Percentiles rank a stretch among this genome's conserved stretches.
Conservation (phyloP, 1,139 yeast species). For the Geotrichum australiense region DNA sequence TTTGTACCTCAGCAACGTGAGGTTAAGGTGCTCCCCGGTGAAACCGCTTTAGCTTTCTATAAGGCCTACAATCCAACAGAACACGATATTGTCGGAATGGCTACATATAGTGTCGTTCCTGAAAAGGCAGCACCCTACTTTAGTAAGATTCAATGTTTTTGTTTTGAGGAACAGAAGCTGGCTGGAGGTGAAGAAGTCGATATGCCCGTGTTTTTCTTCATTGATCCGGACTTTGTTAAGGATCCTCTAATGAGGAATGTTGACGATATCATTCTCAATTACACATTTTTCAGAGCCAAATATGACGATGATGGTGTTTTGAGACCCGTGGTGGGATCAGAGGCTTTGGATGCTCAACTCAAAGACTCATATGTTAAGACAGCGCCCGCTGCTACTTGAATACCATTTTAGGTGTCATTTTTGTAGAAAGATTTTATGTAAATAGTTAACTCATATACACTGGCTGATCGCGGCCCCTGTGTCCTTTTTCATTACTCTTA, state of each 20-base stretch:
- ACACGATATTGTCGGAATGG: slow-evolving; percentile 95
- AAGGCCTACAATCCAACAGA: slow-evolving; percentile 81
- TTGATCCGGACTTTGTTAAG: slow-evolving; percentile 94
- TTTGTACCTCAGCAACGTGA: slow-evolving; percentile 93
- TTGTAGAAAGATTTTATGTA: no score
- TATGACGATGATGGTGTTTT: slow-evolving; percentile 23
- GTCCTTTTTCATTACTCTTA: no score
- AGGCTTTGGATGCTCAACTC: slow-evolving; percentile 5
- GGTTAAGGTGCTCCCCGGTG: slow-evolving; percentile 93
- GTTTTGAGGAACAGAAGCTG: slow-evolving; percentile 93
- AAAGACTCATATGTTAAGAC: slow-evolving; percentile 2
- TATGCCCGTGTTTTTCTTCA: slow-evolving; percentile 97
- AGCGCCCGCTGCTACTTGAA: slow-evolving; percentile 5
- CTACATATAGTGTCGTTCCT: slow-evolving; percentile 93
- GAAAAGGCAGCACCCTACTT: slow-evolving; percentile 95
- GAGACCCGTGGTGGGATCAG: slow-evolving; percentile 13
- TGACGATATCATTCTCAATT: slow-evolving; percentile 84
- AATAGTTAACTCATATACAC: no score
- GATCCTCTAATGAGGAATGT: slow-evolving; percentile 92
- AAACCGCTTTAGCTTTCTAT: slow-evolving; percentile 93
- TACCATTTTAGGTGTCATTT: no score
- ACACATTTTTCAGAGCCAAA: slow-evolving; percentile 65
- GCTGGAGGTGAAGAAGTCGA: slow-evolving; percentile 97
- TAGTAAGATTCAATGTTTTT: slow-evolving; percentile 94
- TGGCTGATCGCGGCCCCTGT: no score